A percentile compares a stretch with the other conserved stretches of the same genome.
Conservation (phyloP, 192 early-diverging fungal genomes). For the Glomus cerebriforme region DNA sequence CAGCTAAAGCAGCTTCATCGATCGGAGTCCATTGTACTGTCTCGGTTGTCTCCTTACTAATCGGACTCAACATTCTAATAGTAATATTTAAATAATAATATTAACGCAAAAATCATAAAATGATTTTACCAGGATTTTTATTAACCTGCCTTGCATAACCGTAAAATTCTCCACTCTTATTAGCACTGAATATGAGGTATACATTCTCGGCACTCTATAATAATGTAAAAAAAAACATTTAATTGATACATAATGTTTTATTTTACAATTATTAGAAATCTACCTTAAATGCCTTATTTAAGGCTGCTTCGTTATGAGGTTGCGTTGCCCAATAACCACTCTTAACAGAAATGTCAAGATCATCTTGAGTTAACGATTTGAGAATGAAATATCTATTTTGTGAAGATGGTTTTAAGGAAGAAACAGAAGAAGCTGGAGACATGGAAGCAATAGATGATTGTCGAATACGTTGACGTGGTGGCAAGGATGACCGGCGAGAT, state of each 20-base stretch:
- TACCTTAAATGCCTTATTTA: conserved; percentile 51
- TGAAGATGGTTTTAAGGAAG: conserved; percentile 36
- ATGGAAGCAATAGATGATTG: conserved; percentile 21
- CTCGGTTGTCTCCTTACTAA: conserved; percentile 36
- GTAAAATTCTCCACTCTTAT: conserved; percentile 58
- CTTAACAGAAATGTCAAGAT: conserved; percentile 52
- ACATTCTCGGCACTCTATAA: conserved; percentile 45
- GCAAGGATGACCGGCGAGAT: conserved; percentile 29
- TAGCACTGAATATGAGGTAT: conserved; percentile 53
- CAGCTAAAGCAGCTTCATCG: conserved; percentile 36
- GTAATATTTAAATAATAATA: background rate
- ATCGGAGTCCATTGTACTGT: conserved; percentile 36
- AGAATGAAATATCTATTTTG: conserved; percentile 50
- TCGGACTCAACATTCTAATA: conserved; percentile 40
- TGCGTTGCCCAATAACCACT: conserved; percentile 54
- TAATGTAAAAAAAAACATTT: background rate
- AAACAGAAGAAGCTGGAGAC: conserved; percentile 31
- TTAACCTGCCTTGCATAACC: conserved; percentile 46
- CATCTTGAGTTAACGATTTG: conserved; percentile 52
- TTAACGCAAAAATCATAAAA: background rate
- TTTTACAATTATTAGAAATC: too few relatives aligned
- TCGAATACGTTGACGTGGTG: conserved; percentile 20
- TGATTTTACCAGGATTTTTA: background rate
- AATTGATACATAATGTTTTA: too few relatives aligned
- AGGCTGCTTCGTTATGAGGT: conserved; percentile 47